Percentiles rank a stretch among this genome's conserved stretches.
These are phyloP conservation scores for Phytophthora parvispora DNA, from an alignment of 352 stramenopile species.

Conservation along the genomic window DNA sequence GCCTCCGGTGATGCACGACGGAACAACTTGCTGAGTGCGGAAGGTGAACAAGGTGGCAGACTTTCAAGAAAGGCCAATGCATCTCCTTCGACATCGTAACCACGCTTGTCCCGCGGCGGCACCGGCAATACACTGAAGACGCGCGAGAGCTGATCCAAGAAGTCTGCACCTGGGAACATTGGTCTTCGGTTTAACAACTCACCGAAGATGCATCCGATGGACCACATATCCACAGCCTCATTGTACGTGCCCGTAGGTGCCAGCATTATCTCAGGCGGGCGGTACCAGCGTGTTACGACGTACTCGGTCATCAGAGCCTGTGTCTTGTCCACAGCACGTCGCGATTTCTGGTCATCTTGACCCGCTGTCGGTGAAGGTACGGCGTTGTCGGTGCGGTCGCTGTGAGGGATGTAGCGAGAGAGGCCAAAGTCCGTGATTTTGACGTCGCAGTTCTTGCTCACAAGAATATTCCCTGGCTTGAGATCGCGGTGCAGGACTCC, in stretches of 20 bases:
- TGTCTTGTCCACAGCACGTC: conserved; percentile 54
- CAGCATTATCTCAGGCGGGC: conserved; percentile 87
- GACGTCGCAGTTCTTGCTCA: conserved; percentile 88
- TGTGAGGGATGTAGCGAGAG: conserved; percentile 76
- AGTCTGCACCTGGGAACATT: conserved; percentile 82
- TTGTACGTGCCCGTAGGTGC: conserved; percentile 83
- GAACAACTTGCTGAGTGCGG: conserved; percentile 75
- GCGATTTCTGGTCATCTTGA: conserved; percentile 25
- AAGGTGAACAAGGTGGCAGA: conserved; percentile 76
- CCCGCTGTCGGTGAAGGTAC: conserved; percentile 5
- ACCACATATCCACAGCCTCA: conserved; percentile 90
- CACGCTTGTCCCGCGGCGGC: conserved; percentile 74
- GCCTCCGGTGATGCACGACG: conserved; percentile 75
- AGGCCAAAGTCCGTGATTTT: conserved; percentile 90
- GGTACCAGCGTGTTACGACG: conserved; percentile 90
- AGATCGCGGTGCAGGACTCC: conserved; percentile 88
- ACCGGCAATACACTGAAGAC: conserved; percentile 83
- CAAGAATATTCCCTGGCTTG: conserved; percentile 89
- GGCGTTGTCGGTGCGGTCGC: conserved; percentile 16
- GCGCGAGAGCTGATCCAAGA: conserved; percentile 84
- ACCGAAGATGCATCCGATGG: conserved; percentile 95
- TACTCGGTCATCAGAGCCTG: conserved; percentile 88
- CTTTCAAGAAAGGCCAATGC: conserved; percentile 83
- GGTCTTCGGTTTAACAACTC: conserved; percentile 88
- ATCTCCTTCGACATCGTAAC: conserved; percentile 81